A percentile compares a stretch with the other conserved stretches of the same genome.
phyloP scores from a whole-genome alignment of 192 early-diverging fungal genomes.

The Podila epicladia region DNA sequence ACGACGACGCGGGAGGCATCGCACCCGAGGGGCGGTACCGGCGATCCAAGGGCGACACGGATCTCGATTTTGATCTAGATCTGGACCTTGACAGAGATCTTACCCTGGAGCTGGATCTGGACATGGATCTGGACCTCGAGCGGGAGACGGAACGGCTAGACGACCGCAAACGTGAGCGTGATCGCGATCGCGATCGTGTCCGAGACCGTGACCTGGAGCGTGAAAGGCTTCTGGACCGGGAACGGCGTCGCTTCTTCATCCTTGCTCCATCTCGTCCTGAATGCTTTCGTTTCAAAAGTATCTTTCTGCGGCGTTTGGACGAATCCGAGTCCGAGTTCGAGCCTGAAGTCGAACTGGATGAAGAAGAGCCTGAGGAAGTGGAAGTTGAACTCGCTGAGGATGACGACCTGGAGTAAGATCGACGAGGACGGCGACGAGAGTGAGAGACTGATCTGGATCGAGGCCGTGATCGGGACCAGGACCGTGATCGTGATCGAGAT shows the following conservation, averaged over 20 bases:
- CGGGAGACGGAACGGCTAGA: not conserved
- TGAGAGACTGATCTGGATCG: constrained; percentile 10
- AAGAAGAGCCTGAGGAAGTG: not conserved
- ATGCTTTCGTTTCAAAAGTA: not conserved
- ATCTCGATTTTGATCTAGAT: constrained; percentile 9
- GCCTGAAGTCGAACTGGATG: constrained; percentile 16
- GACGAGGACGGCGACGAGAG: not conserved
- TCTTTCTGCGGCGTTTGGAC: not conserved
- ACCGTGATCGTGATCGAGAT: constrained; percentile 10
- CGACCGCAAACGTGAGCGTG: not conserved
- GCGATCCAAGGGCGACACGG: not conserved
- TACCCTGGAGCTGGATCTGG: constrained; percentile 3
- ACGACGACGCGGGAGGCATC: not conserved
- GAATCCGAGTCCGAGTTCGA: constrained; percentile 15
- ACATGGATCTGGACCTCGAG: constrained; percentile 7
- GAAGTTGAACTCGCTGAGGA: constrained; percentile 2
- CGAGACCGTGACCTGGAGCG: constrained; percentile 5
- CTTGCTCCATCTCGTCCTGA: not conserved
- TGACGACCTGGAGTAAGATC: constrained; percentile 13
- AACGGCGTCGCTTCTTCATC: not conserved
- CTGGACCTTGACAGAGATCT: constrained; percentile 2
- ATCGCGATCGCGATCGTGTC: not conserved
- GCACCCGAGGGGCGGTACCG: not conserved
- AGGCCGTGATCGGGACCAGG: not conserved
- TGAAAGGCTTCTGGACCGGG: not conserved